Evolutionary conservation across 176 grass and related monocot species (phyloP).

Genomic region (Ampelocalamus luodianensis): DNA sequence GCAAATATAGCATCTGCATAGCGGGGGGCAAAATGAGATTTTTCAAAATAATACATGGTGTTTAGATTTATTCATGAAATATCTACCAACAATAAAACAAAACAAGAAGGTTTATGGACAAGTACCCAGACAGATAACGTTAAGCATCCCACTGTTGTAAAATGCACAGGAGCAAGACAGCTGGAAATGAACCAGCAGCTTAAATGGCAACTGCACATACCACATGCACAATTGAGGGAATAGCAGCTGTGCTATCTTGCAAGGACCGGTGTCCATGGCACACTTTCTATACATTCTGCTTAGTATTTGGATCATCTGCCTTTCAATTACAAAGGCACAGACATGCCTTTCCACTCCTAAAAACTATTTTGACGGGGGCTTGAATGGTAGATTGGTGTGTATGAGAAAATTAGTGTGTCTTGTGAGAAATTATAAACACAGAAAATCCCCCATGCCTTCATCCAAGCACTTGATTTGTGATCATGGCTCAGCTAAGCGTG

Average conservation of each 20-base stretch:
- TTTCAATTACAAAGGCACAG: conserved; percentile 6
- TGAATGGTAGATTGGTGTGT: conserved; percentile 28
- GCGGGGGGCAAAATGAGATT: not conserved
- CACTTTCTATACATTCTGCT: not conserved
- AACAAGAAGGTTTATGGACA: conserved; percentile 24
- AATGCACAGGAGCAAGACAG: not conserved
- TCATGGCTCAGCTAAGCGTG: conserved; percentile 11
- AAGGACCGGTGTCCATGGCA: not conserved
- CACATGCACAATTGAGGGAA: not conserved
- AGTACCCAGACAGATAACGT: not conserved
- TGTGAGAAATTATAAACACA: not conserved
- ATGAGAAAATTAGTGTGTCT: not conserved
- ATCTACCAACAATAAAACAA: conserved; percentile 7
- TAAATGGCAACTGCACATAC: conserved; percentile 31
- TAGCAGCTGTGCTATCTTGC: not conserved
- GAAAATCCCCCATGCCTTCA: not conserved
- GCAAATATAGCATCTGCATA: conserved; percentile 87
- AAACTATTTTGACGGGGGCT: not conserved
- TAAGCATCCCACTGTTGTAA: not conserved
- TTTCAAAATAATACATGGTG: conserved; percentile 23
- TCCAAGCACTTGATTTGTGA: conserved; percentile 13
- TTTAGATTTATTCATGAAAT: conserved; percentile 14
- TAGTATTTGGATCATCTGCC: not conserved
- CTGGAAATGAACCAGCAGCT: conserved; percentile 40
- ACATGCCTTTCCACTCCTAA: not conserved